Percentiles rank a stretch among this genome's conserved stretches.
phyloP scores from a whole-genome alignment of 1,284 basidiomycete species.

The Athelia sp. region DNA sequence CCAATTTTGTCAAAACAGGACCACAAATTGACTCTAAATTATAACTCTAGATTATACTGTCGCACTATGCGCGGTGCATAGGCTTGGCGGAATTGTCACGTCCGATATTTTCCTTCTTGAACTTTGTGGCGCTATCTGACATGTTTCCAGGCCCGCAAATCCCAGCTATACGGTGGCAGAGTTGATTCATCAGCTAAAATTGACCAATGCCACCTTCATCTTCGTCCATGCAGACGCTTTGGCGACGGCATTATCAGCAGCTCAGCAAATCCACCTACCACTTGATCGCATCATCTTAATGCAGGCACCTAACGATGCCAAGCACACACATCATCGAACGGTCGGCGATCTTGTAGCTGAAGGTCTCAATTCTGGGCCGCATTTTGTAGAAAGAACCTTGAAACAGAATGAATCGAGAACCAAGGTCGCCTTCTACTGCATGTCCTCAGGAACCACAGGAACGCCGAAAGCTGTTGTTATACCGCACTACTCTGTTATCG shows the following conservation, averaged over 20 bases:
- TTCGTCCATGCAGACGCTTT: constrained; percentile 42
- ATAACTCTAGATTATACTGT: constrained; percentile 58
- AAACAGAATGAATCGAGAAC: constrained; percentile 59
- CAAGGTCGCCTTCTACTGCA: constrained; percentile 70
- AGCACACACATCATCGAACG: constrained; percentile 21
- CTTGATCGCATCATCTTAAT: constrained; percentile 52
- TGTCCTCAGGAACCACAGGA: constrained; percentile 83
- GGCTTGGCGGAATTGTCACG: constrained; percentile 68
- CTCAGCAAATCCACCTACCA: constrained; percentile 45
- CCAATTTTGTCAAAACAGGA: background rate
- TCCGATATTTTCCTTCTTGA: constrained; percentile 22
- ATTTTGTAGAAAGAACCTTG: constrained; percentile 47
- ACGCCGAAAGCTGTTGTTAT: constrained; percentile 76
- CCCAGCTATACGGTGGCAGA: constrained; percentile 51
- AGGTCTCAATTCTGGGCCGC: constrained; percentile 36
- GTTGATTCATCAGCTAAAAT: constrained; percentile 42
- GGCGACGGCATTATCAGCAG: constrained; percentile 37
- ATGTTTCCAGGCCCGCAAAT: constrained; percentile 39
- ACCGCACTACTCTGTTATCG: constrained; percentile 61
- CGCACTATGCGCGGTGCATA: constrained; percentile 71
- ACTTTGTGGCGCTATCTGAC: constrained; percentile 9
- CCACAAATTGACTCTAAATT: constrained; percentile 4
- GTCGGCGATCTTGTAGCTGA: constrained; percentile 52
- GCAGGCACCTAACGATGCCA: constrained; percentile 20
- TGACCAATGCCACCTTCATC: constrained; percentile 40